Evolutionary conservation across 352 stramenopile genomes (phyloP), one percentile per base, ranked within the genome.

Genomic region (Phytophthora colocasiae): DNA sequence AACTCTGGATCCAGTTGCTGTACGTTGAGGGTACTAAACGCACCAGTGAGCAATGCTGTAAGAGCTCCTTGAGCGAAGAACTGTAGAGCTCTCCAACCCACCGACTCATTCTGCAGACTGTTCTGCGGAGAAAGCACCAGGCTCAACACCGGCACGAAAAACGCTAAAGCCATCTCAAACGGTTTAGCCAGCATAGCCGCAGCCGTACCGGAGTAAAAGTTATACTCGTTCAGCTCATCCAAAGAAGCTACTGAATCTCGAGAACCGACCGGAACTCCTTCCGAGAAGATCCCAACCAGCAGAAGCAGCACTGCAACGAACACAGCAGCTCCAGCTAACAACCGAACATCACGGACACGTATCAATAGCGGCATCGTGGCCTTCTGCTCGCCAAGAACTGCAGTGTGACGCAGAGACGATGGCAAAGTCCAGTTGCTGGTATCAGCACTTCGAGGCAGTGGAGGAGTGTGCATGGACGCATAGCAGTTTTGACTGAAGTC

Each of bases 21-120:
- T 9, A 87, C 80, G 43, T 84, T 83, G 15, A 85, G 64, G 1
- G 72, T 87, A 26, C 65, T 82, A 32, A 89, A 80, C 1, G 73
- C 69, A 10, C 77, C 80, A 1, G 75, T 84, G 17, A 89, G 70
- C 43, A 82, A 41, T 44, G 70, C 55, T 12, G 65, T 55, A 6
- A 81, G 66, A 6, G 50, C 12, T 14, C 51, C 62, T 44, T 87
- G 67, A 0, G 52, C 26, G 38, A 66, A 38, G 14, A 82, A 51
- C n/a, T 77, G 36, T 14, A 70, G 40, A 1, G 66, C 24, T 27
- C 47, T 63, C 78, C 75, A 89, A 17, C 27, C 44, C 31, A 75
- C 34, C 34, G 80, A 81, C 43, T 86, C 80, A 50, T 86, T 78
- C 29, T 71, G 64, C 53, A 85, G 67, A 26, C 56, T 77, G 43